These are phyloP conservation scores for Metschnikowia arizonensis DNA, from an alignment of 805 yeast genomes.

Conservation along the genomic window DNA sequence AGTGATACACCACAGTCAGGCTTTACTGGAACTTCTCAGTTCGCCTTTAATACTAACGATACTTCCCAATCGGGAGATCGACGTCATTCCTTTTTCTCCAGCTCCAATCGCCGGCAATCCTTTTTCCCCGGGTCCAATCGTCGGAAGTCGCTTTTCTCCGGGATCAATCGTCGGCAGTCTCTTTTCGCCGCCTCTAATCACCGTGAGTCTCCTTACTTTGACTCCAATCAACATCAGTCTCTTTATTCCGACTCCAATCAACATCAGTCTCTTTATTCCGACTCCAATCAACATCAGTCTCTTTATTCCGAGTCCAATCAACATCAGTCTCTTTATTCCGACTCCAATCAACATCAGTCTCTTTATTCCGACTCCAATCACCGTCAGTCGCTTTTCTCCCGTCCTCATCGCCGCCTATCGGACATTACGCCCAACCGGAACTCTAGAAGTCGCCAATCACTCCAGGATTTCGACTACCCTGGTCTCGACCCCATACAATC, in stretches of 20 bases:
- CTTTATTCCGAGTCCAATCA: not conserved
- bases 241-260: no score
- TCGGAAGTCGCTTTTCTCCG: not conserved
- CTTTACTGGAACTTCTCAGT: no score
- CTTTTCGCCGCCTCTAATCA: no score
- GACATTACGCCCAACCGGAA: not conserved
- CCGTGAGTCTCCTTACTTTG: not conserved
- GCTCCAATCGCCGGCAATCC: not conserved
- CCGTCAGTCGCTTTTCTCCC: not conserved
- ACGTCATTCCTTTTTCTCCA: no score
- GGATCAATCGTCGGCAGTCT: not conserved
- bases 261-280: no score
- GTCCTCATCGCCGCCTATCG: not conserved
- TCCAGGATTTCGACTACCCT: slow-evolving; percentile 3
- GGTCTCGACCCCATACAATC: not conserved
- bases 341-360: no score
- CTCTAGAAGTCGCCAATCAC: not conserved
- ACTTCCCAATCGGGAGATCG: no score
- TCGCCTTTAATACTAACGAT: no score
- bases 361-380: no score
- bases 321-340: no score
- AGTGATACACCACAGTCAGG: no score
- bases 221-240: no score
- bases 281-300: not conserved
- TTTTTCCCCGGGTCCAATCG: not conserved